phyloP scores from a whole-genome alignment of 768 basidiomycete species.

The Suillus clintonianus region DNA sequence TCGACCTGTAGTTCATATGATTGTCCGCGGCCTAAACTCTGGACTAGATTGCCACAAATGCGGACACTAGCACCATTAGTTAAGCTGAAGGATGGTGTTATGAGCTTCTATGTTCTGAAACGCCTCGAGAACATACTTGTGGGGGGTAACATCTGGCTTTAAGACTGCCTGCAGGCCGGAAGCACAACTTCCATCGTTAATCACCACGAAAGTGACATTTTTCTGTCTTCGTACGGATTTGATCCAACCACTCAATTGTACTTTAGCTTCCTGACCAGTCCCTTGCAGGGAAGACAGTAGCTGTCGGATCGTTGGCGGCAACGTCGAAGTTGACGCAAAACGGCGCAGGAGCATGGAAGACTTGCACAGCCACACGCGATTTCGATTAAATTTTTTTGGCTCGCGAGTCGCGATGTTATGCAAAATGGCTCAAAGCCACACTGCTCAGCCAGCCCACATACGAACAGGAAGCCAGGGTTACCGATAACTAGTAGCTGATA shows the following conservation, averaged over 20 bases:
- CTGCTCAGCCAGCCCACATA: not conserved
- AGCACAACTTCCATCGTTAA: conserved; percentile 78
- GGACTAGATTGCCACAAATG: conserved; percentile 45
- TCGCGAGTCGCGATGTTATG: not conserved
- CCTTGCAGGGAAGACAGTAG: conserved; percentile 28
- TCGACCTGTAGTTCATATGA: conserved; percentile 52
- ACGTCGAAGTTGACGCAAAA: conserved; percentile 30
- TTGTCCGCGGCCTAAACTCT: conserved; percentile 53
- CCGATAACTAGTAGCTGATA: conserved; percentile 15
- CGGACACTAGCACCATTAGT: conserved; percentile 59
- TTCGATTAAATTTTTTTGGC: not conserved
- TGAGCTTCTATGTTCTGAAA: not conserved
- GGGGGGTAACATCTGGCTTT: conserved; percentile 38
- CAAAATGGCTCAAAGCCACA: not conserved
- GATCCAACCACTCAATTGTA: conserved; percentile 78
- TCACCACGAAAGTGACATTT: conserved; percentile 79
- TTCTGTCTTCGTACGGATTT: conserved; percentile 86
- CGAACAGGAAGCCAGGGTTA: conserved; percentile 8
- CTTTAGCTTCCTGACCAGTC: conserved; percentile 12
- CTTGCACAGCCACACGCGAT: conserved; percentile 26
- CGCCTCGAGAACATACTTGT: conserved; percentile 28
- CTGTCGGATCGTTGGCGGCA: conserved; percentile 38
- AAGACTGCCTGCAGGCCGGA: conserved; percentile 82
- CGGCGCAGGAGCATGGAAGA: conserved; percentile 27
- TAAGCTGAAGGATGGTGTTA: conserved; percentile 33